phyloP scores from a whole-genome alignment of 176 grass and related monocot genomes.

The Thalia dealbata region DNA sequence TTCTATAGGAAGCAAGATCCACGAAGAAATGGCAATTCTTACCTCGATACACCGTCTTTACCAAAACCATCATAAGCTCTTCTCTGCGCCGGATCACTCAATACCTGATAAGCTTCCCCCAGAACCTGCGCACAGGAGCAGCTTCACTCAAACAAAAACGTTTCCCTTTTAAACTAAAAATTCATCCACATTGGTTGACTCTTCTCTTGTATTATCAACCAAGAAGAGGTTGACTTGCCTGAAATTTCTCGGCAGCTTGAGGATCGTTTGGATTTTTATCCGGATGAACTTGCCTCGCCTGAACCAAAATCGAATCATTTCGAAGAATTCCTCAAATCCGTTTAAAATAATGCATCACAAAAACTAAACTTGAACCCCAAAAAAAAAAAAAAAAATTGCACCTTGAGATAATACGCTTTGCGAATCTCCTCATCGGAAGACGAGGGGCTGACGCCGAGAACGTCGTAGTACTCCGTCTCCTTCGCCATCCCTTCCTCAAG shows the following conservation, averaged over 20 bases:
- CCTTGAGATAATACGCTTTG: slow-evolving; percentile 96
- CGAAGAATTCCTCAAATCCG: too few relatives aligned
- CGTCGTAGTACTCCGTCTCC: slow-evolving; percentile 97
- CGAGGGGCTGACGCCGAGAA: slow-evolving; percentile 54
- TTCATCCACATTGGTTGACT: background rate
- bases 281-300: slow-evolving; percentile 20
- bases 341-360: background rate
- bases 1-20: background rate
- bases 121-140: slow-evolving; percentile 32
- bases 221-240: background rate
- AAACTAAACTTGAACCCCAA: background rate
- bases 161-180: background rate
- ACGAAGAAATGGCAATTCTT: background rate
- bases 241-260: slow-evolving; percentile 11
- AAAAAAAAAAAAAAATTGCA: slow-evolving; percentile 10
- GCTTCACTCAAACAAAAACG: too few relatives aligned
- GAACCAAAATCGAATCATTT: background rate
- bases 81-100: slow-evolving; percentile 85
- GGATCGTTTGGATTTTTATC: slow-evolving; percentile 20
- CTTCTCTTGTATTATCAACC: background rate
- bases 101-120: slow-evolving; percentile 93
- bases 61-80: slow-evolving; percentile 83
- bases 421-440: slow-evolving; percentile 91
- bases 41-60: slow-evolving; percentile 75
- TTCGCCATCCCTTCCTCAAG: slow-evolving; percentile 46